phyloP scores from a whole-genome alignment of 805 yeast genomes.

The Hanseniaspora guilliermondii region DNA sequence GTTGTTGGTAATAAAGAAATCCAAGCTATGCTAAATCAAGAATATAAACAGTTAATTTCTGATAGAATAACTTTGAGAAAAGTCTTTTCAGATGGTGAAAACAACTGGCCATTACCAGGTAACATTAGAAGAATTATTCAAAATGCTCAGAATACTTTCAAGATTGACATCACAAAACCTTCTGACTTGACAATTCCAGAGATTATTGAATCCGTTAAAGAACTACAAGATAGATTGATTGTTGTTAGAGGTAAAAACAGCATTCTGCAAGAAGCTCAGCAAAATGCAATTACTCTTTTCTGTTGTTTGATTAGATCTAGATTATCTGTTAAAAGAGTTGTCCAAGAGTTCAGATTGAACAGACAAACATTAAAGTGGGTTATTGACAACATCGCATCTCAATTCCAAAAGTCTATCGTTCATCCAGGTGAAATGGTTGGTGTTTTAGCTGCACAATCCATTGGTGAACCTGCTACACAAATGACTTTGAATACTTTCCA shows the following conservation, averaged over 20 bases:
- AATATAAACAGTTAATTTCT: constrained; percentile 58
- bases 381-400: constrained; percentile 83
- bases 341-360: constrained; percentile 79
- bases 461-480: constrained; percentile 97
- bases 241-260: constrained; percentile 75
- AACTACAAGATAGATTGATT: constrained; percentile 49
- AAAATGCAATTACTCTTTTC: constrained; percentile 79
- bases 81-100: constrained; percentile 87
- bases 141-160: constrained; percentile 95
- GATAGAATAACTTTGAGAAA: constrained; percentile 75
- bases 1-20: constrained; percentile 78
- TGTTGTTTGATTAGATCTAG: constrained; percentile 88
- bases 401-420: constrained; percentile 80
- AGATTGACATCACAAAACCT: constrained; percentile 78
- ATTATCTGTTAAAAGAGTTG: constrained; percentile 76
- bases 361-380: constrained; percentile 92
- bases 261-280: constrained; percentile 73
- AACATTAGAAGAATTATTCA: constrained; percentile 92
- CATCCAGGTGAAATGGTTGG: constrained; percentile 99
- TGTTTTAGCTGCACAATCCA: constrained; percentile 92
- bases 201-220: constrained; percentile 58
- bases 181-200: constrained; percentile 81
- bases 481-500: constrained; percentile 97
- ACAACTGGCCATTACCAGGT: constrained; percentile 95
- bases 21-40: constrained; percentile 71